A percentile compares a stretch with the other conserved stretches of the same genome.
phyloP scores from a whole-genome alignment of 192 early-diverging fungal genomes.

The Backusella parvicylindrica region DNA sequence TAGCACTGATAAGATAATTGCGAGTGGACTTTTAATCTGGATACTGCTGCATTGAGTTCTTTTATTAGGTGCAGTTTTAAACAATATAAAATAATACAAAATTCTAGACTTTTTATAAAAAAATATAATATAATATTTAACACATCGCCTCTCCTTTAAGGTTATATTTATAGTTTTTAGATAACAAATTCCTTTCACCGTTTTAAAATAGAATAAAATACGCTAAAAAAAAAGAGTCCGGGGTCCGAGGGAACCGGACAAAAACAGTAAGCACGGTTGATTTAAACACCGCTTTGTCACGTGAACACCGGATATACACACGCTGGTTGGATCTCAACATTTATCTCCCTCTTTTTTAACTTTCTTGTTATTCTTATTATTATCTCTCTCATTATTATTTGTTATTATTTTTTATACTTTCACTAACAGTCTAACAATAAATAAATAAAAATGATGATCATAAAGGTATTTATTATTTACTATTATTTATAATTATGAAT shows the following conservation, averaged over 20 bases:
- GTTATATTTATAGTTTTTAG: too few species aligned
- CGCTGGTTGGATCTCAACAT: neutral
- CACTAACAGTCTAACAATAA: neutral
- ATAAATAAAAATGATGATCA: conserved; percentile 1
- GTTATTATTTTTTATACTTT: neutral
- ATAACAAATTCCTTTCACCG: neutral
- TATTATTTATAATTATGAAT: neutral
- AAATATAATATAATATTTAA: too few species aligned
- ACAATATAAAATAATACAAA: too few species aligned
- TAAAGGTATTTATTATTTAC: neutral
- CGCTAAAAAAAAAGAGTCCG: neutral
- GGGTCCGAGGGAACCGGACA: neutral
- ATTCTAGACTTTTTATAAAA: too few species aligned
- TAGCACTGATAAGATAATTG: neutral
- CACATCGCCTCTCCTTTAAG: too few species aligned
- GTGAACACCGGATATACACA: neutral
- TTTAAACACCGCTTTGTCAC: neutral
- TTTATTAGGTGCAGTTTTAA: too few species aligned
- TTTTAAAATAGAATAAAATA: neutral
- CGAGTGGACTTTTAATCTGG: neutral
- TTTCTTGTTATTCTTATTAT: neutral
- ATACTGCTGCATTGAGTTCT: neutral
- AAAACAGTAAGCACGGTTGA: neutral
- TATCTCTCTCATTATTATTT: neutral
- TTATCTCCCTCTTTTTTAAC: neutral